Evolutionary conservation across 441 rosid species (phyloP).

Genomic region (Lepidium campestre): DNA sequence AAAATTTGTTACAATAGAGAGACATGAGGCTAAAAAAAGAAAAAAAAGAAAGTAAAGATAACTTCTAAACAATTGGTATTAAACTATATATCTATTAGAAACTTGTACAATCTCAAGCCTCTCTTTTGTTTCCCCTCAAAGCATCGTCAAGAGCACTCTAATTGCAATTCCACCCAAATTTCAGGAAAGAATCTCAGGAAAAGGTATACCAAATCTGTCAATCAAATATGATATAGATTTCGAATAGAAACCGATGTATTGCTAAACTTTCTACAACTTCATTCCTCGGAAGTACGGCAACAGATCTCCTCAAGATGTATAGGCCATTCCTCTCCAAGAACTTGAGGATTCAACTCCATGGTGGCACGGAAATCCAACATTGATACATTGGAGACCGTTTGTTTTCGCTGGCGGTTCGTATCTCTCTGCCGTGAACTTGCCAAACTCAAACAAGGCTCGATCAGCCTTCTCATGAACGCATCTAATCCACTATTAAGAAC

Average conservation of each 20-base stretch:
- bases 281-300: slow-evolving; percentile 36
- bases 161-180: neutral
- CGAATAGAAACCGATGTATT: neutral
- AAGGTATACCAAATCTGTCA: slow-evolving; percentile 13
- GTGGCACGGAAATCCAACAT: slow-evolving; percentile 57
- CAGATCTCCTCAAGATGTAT: slow-evolving; percentile 62
- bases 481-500: slow-evolving; percentile 66
- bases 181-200: slow-evolving; percentile 17
- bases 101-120: slow-evolving; percentile 24
- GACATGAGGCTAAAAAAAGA: neutral
- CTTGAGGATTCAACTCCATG: slow-evolving; percentile 62
- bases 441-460: slow-evolving; percentile 57
- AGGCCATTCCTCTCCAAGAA: slow-evolving; percentile 78
- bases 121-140: slow-evolving; percentile 5
- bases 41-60: slow-evolving; percentile 2
- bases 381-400: slow-evolving; percentile 29
- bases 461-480: slow-evolving; percentile 56
- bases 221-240: neutral
- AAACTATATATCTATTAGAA: slow-evolving; percentile 18
- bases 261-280: slow-evolving; percentile 16
- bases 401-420: slow-evolving; percentile 13
- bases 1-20: slow-evolving; percentile 25
- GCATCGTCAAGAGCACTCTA: slow-evolving; percentile 12
- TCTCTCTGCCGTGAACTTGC: slow-evolving; percentile 32
- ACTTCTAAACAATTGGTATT: slow-evolving; percentile 24